A percentile compares a stretch with the other conserved stretches of the same genome.
Conservation (phyloP, 257 asterid genomes). For the Echites panduratus region DNA sequence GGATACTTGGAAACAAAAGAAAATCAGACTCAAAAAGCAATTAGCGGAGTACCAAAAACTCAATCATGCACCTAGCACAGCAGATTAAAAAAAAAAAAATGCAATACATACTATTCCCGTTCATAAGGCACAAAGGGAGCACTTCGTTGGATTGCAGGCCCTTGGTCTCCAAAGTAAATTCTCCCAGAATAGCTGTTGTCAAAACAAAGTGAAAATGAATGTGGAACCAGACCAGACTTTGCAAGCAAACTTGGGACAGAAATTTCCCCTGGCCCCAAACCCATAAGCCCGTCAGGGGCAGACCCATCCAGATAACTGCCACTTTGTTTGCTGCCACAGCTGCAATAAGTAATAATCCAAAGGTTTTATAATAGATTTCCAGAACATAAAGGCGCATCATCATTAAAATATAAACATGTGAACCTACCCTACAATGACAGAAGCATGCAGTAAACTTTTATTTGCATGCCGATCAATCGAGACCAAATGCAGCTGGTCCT, state of each 20-base stretch:
- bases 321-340: conserved; percentile 83
- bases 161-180: conserved; percentile 75
- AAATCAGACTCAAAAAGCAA: neutral
- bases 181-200: conserved; percentile 66
- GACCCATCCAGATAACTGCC: conserved; percentile 64
- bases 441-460: conserved; percentile 41
- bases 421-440: conserved; percentile 55
- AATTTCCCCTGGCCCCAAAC: conserved; percentile 70
- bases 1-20: conserved; percentile 12
- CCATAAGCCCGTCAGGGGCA: conserved; percentile 87
- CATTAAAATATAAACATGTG: neutral
- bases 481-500: conserved; percentile 61
- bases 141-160: conserved; percentile 50
- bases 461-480: conserved; percentile 37
- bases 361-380: neutral
- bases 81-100: neutral
- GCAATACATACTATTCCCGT: conserved; percentile 36
- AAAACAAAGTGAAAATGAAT: conserved; percentile 72
- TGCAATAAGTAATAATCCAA: conserved; percentile 23
- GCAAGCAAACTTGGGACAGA: conserved; percentile 79
- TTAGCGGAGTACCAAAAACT: neutral
- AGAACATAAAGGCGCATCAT: conserved; percentile 9
- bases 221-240: conserved; percentile 61
- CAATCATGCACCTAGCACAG: neutral
- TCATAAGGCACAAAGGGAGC: conserved; percentile 44